Evolutionary conservation across 1,284 basidiomycete species (phyloP), one percentile per base, ranked within the genome.

Genomic region (Coriolopsis trogii): DNA sequence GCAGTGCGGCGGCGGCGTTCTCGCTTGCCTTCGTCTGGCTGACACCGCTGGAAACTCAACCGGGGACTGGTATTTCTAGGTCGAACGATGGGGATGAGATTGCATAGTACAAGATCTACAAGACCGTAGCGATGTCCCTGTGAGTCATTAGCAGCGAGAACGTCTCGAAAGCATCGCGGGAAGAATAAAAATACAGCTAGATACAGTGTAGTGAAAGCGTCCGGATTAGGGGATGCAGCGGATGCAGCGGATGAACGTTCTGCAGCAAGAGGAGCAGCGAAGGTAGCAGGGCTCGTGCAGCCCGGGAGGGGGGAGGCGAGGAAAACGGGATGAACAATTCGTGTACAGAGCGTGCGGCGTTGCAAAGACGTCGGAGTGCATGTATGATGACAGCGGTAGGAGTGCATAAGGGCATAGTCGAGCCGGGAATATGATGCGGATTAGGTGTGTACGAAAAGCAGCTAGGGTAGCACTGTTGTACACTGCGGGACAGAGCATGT

Each of bases 391-490:
- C n/a, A 34, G 52, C 23, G 31, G 47, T 21, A 31, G 49, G 31
- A 28, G 42, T 29, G 39, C 45, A 56, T 54, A 29, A 23, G 53
- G n/a, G 53, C 51, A 59, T 59, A 46, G 33, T 29, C 40, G 50
- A 37, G 44, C 49, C 46, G 51, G 53, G 37, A 45, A 49, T 48
- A 38, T 34, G 46, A 50, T 49, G 53, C 51, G 51, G 53, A 56
- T 56, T 59, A 56, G 43, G 46, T 18, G 45, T 51, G 51, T 49
- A 50, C 51, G 51, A 53, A n/a, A 15, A 59, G 57, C 57, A 59
- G 57, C 57, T 59, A 59, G 34, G 54, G 46, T 56, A 59, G 57
- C 57, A 56, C 53, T 59, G 53, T 37, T 59, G 53, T 59, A 59
- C 57, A 59, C 57, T 59, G 53, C 15, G 15, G 10, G n/a, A 6